A percentile compares a stretch with the other conserved stretches of the same genome.
These are phyloP conservation scores for Lipomyces chichibuensis DNA, from an alignment of 805 yeast species.

Conservation along the genomic window DNA sequence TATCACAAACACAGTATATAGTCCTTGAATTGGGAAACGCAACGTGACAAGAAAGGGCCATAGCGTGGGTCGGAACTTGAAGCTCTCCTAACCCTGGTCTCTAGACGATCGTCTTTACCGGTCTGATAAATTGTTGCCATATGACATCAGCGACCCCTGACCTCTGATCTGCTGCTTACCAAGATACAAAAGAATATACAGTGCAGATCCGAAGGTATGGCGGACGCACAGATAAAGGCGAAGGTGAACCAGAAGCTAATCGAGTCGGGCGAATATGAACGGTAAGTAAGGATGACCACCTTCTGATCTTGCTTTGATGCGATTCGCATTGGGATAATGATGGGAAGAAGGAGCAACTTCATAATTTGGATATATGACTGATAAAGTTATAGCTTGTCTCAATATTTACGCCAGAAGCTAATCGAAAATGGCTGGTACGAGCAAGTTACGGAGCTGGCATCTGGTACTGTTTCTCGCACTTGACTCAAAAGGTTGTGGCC, in stretches of 20 bases:
- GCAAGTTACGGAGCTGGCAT: constrained; percentile 63
- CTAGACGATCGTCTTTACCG: too few relatives aligned
- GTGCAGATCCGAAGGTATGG: constrained; percentile 16
- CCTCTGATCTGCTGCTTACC: background rate
- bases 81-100: too few relatives aligned
- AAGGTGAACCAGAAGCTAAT: constrained; percentile 72
- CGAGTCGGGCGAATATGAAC: constrained; percentile 78
- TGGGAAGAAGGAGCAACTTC: background rate
- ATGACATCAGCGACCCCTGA: background rate
- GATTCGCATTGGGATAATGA: background rate
- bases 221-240: constrained; percentile 41
- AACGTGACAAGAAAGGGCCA: too few relatives aligned
- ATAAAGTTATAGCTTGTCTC: background rate
- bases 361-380: background rate
- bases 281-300: constrained; percentile 42
- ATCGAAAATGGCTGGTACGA: constrained; percentile 87
- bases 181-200: background rate
- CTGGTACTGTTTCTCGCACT: constrained; percentile 43
- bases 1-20: too few relatives aligned
- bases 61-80: too few relatives aligned
- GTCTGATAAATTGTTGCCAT: too few relatives aligned
- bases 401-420: constrained; percentile 61
- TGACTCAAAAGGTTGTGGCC: background rate
- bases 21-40: too few relatives aligned
- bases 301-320: background rate